Evolutionary conservation across 345 rosid genomes (phyloP).

Genomic region (Cardamine chenopodiifolia): DNA sequence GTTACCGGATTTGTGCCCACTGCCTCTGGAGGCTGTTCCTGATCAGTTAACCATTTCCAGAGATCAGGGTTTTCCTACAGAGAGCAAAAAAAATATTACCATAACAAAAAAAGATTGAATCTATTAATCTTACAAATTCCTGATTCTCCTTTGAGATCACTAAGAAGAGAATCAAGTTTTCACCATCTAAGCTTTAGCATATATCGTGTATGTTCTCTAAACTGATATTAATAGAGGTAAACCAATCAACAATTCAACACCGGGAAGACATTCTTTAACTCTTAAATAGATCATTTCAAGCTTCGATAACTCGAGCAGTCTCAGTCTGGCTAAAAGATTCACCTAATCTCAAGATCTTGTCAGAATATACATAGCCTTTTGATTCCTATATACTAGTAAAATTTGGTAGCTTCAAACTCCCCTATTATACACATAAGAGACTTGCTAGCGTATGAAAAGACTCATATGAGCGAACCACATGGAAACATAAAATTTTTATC

Average conservation of each 20-base stretch:
- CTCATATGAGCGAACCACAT: background rate
- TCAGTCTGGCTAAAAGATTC: background rate
- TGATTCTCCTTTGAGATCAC: no score
- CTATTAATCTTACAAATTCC: background rate
- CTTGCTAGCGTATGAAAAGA: background rate
- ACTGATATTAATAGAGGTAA: no score
- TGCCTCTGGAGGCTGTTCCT: conserved; percentile 86
- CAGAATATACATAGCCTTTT: background rate
- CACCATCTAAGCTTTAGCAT: background rate
- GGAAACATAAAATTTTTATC: background rate
- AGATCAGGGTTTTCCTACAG: conserved; percentile 91
- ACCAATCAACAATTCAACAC: background rate
- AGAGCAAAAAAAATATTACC: conserved; percentile 6
- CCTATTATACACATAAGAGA: background rate
- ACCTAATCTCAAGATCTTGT: background rate
- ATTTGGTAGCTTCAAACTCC: background rate
- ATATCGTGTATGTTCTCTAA: no score
- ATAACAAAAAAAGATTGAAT: background rate
- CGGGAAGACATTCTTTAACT: background rate
- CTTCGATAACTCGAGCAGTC: background rate
- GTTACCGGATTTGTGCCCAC: conserved; percentile 74
- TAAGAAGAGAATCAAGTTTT: background rate
- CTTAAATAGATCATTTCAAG: background rate
- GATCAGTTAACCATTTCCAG: conserved; percentile 92
- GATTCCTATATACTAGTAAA: background rate